Evolutionary conservation across 2,329 filamentous ascomycete species (phyloP).

Genomic region (Penicillium sp.): DNA sequence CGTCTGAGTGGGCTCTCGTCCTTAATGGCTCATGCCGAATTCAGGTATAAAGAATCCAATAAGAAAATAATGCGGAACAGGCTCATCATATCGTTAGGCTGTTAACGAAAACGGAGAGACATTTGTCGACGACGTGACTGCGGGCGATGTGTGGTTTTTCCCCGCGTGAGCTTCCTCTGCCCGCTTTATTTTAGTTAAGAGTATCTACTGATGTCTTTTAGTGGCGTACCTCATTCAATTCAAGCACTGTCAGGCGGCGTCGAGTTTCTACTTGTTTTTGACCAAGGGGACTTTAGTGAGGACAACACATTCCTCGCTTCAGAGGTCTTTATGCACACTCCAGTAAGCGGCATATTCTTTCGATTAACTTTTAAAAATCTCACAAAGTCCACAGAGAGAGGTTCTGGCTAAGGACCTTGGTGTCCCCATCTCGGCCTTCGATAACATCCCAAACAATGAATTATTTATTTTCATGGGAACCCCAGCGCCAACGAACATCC

Average conservation of each 20-base stretch:
- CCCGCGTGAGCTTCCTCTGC: too few species aligned
- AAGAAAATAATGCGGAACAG: too few species aligned
- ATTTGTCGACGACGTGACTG: slow-evolving; percentile 73
- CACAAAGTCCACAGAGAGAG: too few species aligned
- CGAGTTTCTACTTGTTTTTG: slow-evolving; percentile 64
- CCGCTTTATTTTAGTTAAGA: too few species aligned
- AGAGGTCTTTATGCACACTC: slow-evolving; percentile 55
- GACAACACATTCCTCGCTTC: slow-evolving; percentile 75
- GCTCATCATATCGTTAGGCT: too few species aligned
- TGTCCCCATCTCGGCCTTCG: slow-evolving; percentile 53
- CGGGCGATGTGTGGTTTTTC: slow-evolving; percentile 81
- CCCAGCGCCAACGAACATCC: too few species aligned
- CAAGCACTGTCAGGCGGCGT: slow-evolving; percentile 69
- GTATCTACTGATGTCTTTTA: too few species aligned
- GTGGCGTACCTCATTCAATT: slow-evolving; percentile 75
- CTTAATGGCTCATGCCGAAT: slow-evolving; percentile 41
- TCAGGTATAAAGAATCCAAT: too few species aligned
- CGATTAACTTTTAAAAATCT: too few species aligned
- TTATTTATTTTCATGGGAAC: slow-evolving; percentile 78
- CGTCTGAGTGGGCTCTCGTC: slow-evolving; percentile 40
- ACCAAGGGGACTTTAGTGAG: slow-evolving; percentile 60
- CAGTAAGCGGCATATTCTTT: too few species aligned
- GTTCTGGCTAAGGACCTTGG: slow-evolving; percentile 58
- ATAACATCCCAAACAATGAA: slow-evolving; percentile 63
- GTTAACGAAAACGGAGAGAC: slow-evolving; percentile 63